Percentiles rank a stretch among this genome's conserved stretches.
These are phyloP conservation scores for Magnolia sinica DNA, from an alignment of 164 flowering plant species.

Conservation along the genomic window DNA sequence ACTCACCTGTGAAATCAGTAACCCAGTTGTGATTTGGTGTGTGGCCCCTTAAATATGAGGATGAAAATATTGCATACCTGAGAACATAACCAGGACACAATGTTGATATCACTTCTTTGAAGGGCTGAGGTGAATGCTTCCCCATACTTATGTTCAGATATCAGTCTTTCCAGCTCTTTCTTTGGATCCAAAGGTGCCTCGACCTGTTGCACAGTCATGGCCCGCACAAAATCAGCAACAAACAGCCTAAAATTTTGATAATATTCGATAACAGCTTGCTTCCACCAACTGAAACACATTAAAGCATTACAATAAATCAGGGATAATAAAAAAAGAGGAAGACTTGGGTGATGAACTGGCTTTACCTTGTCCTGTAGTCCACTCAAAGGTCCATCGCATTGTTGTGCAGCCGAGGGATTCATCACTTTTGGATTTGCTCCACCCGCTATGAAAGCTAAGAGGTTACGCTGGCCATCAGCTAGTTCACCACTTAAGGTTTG, in stretches of 20 bases:
- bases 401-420: conserved; percentile 53
- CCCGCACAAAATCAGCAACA: neutral
- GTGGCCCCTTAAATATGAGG: no score
- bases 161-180: conserved; percentile 67
- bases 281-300: neutral
- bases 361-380: conserved; percentile 67
- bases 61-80: conserved; percentile 47
- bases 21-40: no score
- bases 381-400: conserved; percentile 71
- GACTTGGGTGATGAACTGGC: no score
- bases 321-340: neutral
- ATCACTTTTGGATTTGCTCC: conserved; percentile 56
- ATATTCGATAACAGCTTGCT: neutral
- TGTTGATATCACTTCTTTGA: conserved; percentile 81
- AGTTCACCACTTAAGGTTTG: conserved; percentile 69
- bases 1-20: no score
- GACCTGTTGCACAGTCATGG: conserved; percentile 35
- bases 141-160: conserved; percentile 77
- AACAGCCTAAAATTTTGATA: neutral
- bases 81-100: conserved; percentile 93
- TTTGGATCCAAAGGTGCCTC: conserved; percentile 84
- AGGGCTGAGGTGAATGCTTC: conserved; percentile 89
- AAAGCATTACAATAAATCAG: neutral
- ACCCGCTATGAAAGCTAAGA: conserved; percentile 70
- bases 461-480: conserved; percentile 77